Evolutionary conservation across 2,329 filamentous ascomycete genomes (phyloP), one percentile per base, ranked within the genome.

Genomic region (Clonostachys solani): DNA sequence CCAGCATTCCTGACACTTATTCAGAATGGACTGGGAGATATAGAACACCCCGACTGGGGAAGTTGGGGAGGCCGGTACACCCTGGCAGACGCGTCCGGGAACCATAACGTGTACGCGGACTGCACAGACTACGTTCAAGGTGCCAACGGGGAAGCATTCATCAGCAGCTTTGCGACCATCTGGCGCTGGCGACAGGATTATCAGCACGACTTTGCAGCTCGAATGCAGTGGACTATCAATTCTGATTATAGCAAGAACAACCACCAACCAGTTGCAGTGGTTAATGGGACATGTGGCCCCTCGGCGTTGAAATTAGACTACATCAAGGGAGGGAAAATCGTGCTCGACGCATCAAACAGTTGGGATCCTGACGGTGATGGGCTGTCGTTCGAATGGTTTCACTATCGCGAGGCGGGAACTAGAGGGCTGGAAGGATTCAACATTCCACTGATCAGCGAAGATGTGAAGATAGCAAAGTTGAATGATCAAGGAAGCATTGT

Each of bases 11-110:
- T 77, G 13, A 74, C 73, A n/a, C 42, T 51, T 13, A 48, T 54
- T 5, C 52, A 53, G 47, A 54, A 54, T 35, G 52, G 50, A 12
- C 64, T 77, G 1, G 68, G 69, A 34, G 62, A 65, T 6, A 60
- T 68, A 0, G 72, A 75, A 16, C 62, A 66, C 47, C 73, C 73
- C 0, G 55, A 65, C 12, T 77, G 65, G 49, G 74, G 74, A 3
- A 67, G 65, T 1, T 77, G 74, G 74, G 73, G 74, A 16, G 73
- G 74, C 0, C 61, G 74, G 3, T 77, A 75, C 42, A 40, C 49
- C 46, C 61, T 33, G 45, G 50, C 17, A 43, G 43, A 18, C 9
- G 15, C 15, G 7, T n/a, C 36, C 65, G 66, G 41, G 50, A 56
- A 3, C 60, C 57, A 12, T 42, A 33, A 15, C 19, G 47, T 40